phyloP scores from a whole-genome alignment of 441 rosid genomes.

The Pelargonium citronellum region DNA sequence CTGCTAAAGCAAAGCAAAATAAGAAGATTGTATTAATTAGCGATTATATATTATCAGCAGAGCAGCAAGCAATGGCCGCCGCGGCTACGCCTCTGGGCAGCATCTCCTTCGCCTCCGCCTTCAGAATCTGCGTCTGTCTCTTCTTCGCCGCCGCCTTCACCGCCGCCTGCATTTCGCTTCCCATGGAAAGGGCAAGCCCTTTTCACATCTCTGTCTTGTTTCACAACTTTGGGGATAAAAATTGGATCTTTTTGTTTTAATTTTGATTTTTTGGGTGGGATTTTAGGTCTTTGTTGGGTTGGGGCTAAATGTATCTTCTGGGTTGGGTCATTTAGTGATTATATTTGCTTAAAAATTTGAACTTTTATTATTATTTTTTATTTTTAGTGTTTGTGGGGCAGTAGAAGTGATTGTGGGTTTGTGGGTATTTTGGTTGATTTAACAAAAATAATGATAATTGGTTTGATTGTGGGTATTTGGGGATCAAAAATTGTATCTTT shows the following conservation, averaged over 20 bases:
- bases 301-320: background rate
- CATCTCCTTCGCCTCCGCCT: constrained; percentile 27
- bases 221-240: too few relatives aligned
- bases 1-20: too few relatives aligned
- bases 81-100: background rate
- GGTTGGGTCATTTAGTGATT: too few relatives aligned
- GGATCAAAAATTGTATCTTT: background rate
- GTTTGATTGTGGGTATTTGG: too few relatives aligned
- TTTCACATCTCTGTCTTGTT: background rate
- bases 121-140: constrained; percentile 26
- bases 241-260: too few relatives aligned
- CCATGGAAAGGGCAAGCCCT: constrained; percentile 24
- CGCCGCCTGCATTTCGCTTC: constrained; percentile 30
- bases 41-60: too few relatives aligned
- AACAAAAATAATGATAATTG: too few relatives aligned
- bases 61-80: background rate
- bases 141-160: constrained; percentile 21
- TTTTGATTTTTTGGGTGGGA: too few relatives aligned
- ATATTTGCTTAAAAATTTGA: too few relatives aligned
- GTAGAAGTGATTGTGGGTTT: too few relatives aligned
- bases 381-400: background rate
- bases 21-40: background rate
- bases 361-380: too few relatives aligned
- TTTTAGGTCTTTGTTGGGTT: background rate
- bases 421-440: too few relatives aligned